These are phyloP conservation scores for Coemansia sp. DNA, from an alignment of 192 early-diverging fungal species.

Conservation along the genomic window DNA sequence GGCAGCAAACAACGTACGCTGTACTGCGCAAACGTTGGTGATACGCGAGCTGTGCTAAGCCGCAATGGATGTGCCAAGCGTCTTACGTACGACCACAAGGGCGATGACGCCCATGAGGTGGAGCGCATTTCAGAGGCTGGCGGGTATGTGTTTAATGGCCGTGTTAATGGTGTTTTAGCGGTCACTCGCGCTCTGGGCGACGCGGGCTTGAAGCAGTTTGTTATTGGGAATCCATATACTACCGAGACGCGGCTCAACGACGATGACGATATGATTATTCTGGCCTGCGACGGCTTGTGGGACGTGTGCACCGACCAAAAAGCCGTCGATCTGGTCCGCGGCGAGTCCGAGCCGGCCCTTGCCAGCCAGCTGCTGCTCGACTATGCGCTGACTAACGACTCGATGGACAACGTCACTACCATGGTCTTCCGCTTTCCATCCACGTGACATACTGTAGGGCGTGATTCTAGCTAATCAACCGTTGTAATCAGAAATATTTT, in stretches of 20 bases:
- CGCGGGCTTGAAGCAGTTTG: conserved; percentile 93
- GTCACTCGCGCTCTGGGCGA: conserved; percentile 97
- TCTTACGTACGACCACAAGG: conserved; percentile 98
- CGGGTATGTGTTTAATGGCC: conserved; percentile 96
- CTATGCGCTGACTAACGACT: conserved; percentile 87
- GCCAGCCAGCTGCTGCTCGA: conserved; percentile 79
- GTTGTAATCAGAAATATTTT: conserved; percentile 8
- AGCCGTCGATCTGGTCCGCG: conserved; percentile 83
- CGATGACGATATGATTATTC: conserved; percentile 79
- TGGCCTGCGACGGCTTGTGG: conserved; percentile 99
- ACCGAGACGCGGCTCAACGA: conserved; percentile 80
- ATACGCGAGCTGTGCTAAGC: conserved; percentile 92
- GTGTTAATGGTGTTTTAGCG: conserved; percentile 94
- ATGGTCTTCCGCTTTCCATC: conserved; percentile 72
- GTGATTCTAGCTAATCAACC: background rate
- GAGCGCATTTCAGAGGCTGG: conserved; percentile 89
- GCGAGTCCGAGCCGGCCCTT: conserved; percentile 70
- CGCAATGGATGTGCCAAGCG: conserved; percentile 79
- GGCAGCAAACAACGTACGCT: conserved; percentile 48
- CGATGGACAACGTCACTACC: conserved; percentile 92
- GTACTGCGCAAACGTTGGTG: conserved; percentile 96
- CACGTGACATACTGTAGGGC: conserved; percentile 39
- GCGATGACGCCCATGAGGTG: conserved; percentile 85
- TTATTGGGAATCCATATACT: conserved; percentile 94
- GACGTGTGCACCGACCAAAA: conserved; percentile 96